Percentiles rank a stretch among this genome's conserved stretches.
These are phyloP conservation scores for Yamadazyma epiphylla DNA, from an alignment of 1,139 yeast species.

Conservation along the genomic window DNA sequence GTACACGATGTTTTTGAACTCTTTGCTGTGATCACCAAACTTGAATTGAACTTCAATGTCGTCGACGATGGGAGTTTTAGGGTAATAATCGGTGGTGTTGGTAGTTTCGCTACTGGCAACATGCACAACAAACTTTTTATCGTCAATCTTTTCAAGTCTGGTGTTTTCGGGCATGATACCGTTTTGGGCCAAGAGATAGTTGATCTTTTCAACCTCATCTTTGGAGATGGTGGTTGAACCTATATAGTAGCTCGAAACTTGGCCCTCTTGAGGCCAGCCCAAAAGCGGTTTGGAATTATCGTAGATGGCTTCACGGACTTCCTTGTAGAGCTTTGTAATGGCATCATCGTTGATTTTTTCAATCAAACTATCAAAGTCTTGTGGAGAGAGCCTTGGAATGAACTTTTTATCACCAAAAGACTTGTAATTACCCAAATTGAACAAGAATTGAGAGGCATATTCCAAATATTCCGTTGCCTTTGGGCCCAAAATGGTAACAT, in stretches of 20 bases:
- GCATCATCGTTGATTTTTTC: constrained; percentile 34
- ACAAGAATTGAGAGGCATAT: constrained; percentile 74
- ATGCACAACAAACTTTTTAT: constrained; percentile 45
- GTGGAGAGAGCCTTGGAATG: constrained; percentile 55
- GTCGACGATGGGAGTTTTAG: constrained; percentile 23
- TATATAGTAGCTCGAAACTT: constrained; percentile 68
- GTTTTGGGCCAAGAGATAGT: constrained; percentile 54
- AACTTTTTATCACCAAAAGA: constrained; percentile 88
- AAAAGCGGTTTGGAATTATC: constrained; percentile 46
- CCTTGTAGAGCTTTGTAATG: constrained; percentile 36
- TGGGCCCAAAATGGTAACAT: constrained; percentile 28
- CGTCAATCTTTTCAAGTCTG: constrained; percentile 54
- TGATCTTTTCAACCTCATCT: constrained; percentile 62
- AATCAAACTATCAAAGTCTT: constrained; percentile 47
- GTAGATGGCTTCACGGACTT: constrained; percentile 48
- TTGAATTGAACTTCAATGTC: constrained; percentile 41
- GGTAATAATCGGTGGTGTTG: constrained; percentile 44
- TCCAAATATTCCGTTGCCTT: constrained; percentile 56
- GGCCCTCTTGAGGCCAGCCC: constrained; percentile 80
- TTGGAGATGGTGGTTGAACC: constrained; percentile 49
- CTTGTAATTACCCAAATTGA: constrained; percentile 82
- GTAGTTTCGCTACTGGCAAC: constrained; percentile 55
- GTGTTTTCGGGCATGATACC: constrained; percentile 83
- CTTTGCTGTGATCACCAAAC: constrained; percentile 74
- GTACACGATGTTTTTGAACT: constrained; percentile 56